A percentile compares a stretch with the other conserved stretches of the same genome.
Evolutionary conservation across 2,329 filamentous ascomycete genomes (phyloP).

Genomic region (Ilyonectria sp.): DNA sequence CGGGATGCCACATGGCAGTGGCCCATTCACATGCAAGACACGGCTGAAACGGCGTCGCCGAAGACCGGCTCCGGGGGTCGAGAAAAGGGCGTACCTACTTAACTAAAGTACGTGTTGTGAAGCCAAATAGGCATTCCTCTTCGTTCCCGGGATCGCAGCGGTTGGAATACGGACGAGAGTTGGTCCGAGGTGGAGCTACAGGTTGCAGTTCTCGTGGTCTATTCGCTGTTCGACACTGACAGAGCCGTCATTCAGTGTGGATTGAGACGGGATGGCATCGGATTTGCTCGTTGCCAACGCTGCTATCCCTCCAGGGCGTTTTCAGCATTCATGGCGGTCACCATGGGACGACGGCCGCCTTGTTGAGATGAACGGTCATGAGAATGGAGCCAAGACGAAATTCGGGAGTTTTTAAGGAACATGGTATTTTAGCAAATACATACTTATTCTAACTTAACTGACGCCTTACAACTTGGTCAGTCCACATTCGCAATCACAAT

Average conservation of each 20-base stretch:
- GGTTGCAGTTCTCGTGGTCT: neutral
- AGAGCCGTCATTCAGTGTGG: neutral
- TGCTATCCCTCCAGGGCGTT: neutral
- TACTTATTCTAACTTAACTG: too few species aligned
- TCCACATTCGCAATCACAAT: neutral
- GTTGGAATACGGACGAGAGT: conserved; percentile 16
- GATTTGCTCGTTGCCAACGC: neutral
- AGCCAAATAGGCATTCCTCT: too few species aligned
- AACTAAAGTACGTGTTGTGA: neutral
- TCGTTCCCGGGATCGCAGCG: neutral
- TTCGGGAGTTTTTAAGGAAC: neutral
- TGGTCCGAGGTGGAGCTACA: conserved; percentile 8
- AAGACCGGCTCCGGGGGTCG: neutral
- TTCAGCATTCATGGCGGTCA: neutral
- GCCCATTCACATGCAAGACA: neutral
- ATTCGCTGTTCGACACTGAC: neutral
- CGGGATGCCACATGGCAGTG: conserved; percentile 2
- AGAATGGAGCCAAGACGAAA: neutral
- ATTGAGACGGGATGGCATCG: neutral
- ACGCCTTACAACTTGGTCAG: neutral
- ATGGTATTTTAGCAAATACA: too few species aligned
- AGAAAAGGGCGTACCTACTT: neutral
- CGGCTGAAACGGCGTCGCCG: neutral
- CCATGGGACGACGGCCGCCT: neutral
- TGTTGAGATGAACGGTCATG: neutral